Base-by-base conservation (phyloP, 2,329 filamentous ascomycete species). In the Colletotrichum spaethianum region DNA sequence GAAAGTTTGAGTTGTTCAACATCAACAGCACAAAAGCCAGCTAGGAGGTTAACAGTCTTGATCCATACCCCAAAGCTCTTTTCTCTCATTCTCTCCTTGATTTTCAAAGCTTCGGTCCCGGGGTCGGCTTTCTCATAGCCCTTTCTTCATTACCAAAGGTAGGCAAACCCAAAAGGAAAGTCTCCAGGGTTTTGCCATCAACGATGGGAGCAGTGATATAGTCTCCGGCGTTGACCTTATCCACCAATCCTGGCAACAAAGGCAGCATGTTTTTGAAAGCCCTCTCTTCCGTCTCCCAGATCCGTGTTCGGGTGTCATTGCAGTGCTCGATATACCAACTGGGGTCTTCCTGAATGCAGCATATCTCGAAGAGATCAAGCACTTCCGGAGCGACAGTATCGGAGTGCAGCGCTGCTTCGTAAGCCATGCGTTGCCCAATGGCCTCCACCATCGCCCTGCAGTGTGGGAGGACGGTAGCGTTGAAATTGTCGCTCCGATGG, bases 351-450 rank as follows among this genome's bases (percentile, higher is more conserved):
- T 63, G 28, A 16, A 76, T 65, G 46, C 70, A 75, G 3, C 53
- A 70, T 11, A 44, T 23, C 50, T 73, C 71, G 36, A 71, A 76
- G 0, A 76, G 53, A 7, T 28, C 14, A 1, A 76, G 56, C 53
- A 72, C 63, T 2, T 73, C 66, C 0, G 73, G 26, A 1, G 42
- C 57, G 0, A 76, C 48, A 4, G 28, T 59, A 1, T 9, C 52
- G 2, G 55, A 42, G 2, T 26, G 20, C 44, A 38, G 20, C 75
- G 52, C 77, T 2, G 78, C 75, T 59, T 79, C 77, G 28, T 79
- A 80, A 0, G 76, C 77, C 77, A 80, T 79, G 8, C 77, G 74
- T n/a, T 80, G 73, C 5, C 77, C 76, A 1, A 74, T 76, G 3
- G 77, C 75, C 23, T 75, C 73, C 11, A 79, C 67, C 9, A 79